phyloP scores from a whole-genome alignment of 305 asterid species.

The Fraxinus albicans region DNA sequence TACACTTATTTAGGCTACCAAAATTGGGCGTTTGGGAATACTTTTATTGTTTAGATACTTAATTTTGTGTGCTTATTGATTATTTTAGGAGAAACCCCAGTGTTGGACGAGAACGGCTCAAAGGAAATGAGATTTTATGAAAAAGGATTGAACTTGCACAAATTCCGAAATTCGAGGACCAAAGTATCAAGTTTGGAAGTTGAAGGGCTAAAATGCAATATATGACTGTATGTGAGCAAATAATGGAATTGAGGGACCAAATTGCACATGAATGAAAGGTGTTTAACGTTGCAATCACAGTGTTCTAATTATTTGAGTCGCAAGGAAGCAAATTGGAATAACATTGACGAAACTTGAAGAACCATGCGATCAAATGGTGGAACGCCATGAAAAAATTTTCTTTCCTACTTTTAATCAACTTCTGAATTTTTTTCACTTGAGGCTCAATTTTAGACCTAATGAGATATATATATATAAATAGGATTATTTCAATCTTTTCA shows the following conservation, averaged over 20 bases:
- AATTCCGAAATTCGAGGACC: background rate
- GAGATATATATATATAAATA: too few relatives aligned
- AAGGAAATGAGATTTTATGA: background rate
- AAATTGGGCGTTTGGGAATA: background rate
- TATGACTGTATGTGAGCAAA: background rate
- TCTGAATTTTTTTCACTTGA: too few relatives aligned
- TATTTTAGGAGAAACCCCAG: background rate
- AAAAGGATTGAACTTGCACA: background rate
- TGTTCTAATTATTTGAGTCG: background rate
- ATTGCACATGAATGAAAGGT: background rate
- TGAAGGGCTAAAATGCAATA: background rate
- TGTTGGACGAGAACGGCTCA: background rate
- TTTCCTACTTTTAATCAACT: too few relatives aligned
- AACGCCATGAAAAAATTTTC: too few relatives aligned
- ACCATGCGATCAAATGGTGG: background rate
- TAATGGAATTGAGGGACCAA: background rate
- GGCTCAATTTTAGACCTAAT: too few relatives aligned
- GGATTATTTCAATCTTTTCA: too few relatives aligned
- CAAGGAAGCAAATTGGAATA: background rate
- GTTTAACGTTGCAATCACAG: background rate
- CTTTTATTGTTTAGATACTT: background rate
- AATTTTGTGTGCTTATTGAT: background rate
- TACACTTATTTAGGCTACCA: background rate
- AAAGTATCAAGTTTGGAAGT: background rate
- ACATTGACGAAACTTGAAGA: too few relatives aligned